phyloP scores from a whole-genome alignment of 1,284 basidiomycete genomes.

The Trichosporon sp. region DNA sequence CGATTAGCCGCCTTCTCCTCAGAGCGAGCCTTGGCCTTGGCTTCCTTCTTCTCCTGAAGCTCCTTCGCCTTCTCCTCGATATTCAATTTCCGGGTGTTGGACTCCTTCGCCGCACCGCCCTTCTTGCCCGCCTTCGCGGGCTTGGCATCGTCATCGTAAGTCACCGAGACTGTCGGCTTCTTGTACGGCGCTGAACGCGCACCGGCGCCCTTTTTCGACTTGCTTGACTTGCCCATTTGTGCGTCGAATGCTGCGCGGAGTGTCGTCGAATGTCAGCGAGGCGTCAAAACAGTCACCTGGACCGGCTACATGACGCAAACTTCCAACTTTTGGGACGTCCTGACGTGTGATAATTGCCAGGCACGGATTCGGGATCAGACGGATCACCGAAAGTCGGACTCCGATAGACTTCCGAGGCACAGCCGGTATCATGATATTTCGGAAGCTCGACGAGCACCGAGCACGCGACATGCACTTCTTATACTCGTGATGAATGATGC shows the following conservation, averaged over 20 bases:
- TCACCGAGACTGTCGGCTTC: slow-evolving; percentile 37
- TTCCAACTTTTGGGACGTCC: slow-evolving; percentile 8
- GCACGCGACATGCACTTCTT: not conserved
- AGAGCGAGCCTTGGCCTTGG: slow-evolving; percentile 21
- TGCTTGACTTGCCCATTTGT: slow-evolving; percentile 31
- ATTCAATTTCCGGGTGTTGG: not conserved
- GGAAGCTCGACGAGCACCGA: not conserved
- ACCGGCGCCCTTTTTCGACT: slow-evolving; percentile 17
- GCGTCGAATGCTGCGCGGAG: not conserved
- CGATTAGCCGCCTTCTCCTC: not conserved
- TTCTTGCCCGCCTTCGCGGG: slow-evolving; percentile 6
- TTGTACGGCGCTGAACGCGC: slow-evolving; percentile 7
- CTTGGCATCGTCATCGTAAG: slow-evolving; percentile 26
- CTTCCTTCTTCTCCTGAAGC: slow-evolving; percentile 7
- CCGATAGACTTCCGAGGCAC: not conserved
- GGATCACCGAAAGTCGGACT: slow-evolving; percentile 1
- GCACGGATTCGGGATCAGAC: slow-evolving; percentile 1
- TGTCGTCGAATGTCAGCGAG: not conserved
- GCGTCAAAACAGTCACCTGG: not conserved
- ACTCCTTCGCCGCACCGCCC: not conserved
- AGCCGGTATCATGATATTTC: not conserved
- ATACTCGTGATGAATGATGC: slow-evolving; percentile 11
- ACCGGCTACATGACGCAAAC: not conserved
- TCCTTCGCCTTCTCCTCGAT: slow-evolving; percentile 1
- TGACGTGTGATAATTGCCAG: not conserved